A percentile compares a stretch with the other conserved stretches of the same genome.
phyloP scores from a whole-genome alignment of 2,329 filamentous ascomycete genomes.

The Dothiorella sarmentorum region DNA sequence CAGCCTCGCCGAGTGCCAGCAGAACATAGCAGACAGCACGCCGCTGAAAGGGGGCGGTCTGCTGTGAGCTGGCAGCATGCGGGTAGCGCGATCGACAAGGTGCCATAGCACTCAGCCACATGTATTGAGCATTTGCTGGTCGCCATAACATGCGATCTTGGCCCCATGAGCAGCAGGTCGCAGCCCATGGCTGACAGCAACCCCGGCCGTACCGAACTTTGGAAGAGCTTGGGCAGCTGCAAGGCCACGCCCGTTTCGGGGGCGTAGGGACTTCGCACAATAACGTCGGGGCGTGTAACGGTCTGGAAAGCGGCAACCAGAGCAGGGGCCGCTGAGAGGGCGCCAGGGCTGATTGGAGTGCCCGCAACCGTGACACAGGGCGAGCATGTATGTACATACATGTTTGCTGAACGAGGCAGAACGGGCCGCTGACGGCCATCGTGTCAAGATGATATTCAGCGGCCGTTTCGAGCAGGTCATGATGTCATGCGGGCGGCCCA shows the following conservation, averaged over 20 bases:
- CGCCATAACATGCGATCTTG: conserved; percentile 1
- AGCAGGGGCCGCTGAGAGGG: conserved; percentile 11
- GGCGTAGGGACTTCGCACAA: conserved; percentile 5
- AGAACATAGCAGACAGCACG: neutral
- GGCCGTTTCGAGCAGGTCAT: conserved; percentile 13
- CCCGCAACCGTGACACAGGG: neutral
- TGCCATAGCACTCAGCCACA: conserved; percentile 16
- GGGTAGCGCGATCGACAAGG: conserved; percentile 11
- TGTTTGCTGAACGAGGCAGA: neutral
- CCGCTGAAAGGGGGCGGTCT: conserved; percentile 8
- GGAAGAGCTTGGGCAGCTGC: neutral
- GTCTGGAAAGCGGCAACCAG: conserved; percentile 13
- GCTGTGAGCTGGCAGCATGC: conserved; percentile 13
- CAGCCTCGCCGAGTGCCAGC: conserved; percentile 1
- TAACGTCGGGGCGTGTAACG: conserved; percentile 18
- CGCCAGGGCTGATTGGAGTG: too few species aligned
- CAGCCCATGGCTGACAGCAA: conserved; percentile 2
- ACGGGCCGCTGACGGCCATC: neutral
- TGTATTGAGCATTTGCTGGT: neutral
- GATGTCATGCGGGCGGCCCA: conserved; percentile 12
- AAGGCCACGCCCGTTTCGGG: conserved; percentile 6
- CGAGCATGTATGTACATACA: conserved; percentile 4
- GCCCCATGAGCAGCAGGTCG: neutral
- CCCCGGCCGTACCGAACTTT: conserved; percentile 5
- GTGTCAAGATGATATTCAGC: neutral